Percentiles rank a stretch among this genome's conserved stretches.
Conservation (phyloP, 108 stramenopile genomes). For the Aurantiochytrium sp. region DNA sequence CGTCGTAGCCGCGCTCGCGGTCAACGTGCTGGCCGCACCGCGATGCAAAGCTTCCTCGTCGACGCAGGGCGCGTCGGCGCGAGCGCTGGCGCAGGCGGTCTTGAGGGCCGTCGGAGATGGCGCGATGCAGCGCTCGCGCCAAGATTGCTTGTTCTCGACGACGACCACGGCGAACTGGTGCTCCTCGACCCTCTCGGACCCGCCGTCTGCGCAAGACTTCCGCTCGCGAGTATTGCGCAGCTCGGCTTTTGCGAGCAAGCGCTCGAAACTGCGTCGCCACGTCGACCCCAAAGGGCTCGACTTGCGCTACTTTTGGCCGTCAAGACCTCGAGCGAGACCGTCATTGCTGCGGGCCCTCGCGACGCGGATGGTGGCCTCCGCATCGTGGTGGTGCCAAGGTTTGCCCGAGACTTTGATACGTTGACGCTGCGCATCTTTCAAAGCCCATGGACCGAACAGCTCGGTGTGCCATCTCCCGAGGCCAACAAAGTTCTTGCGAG, state of each 20-base stretch:
- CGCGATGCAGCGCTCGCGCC: neutral
- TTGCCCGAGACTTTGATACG: neutral
- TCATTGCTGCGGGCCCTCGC: neutral
- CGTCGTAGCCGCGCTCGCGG: neutral
- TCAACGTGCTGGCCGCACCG: neutral
- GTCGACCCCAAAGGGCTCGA: neutral
- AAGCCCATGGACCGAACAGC: neutral
- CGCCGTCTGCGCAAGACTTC: neutral
- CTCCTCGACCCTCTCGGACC: neutral
- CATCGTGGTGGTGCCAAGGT: neutral
- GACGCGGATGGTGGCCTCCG: neutral
- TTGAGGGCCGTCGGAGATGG: neutral
- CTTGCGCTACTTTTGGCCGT: neutral
- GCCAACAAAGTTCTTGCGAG: neutral
- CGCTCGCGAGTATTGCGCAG: neutral
- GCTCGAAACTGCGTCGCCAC: neutral
- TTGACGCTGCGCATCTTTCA: neutral
- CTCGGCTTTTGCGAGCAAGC: neutral
- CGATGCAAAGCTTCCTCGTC: neutral
- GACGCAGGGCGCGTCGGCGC: neutral
- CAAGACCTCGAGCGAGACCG: neutral
- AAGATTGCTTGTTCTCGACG: neutral
- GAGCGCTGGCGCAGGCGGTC: neutral
- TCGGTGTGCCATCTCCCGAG: neutral
- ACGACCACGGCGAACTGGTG: neutral